Evolutionary conservation across 129 eudicot species (phyloP), one percentile per base, ranked within the genome.

Genomic region (Apium graveolens): DNA sequence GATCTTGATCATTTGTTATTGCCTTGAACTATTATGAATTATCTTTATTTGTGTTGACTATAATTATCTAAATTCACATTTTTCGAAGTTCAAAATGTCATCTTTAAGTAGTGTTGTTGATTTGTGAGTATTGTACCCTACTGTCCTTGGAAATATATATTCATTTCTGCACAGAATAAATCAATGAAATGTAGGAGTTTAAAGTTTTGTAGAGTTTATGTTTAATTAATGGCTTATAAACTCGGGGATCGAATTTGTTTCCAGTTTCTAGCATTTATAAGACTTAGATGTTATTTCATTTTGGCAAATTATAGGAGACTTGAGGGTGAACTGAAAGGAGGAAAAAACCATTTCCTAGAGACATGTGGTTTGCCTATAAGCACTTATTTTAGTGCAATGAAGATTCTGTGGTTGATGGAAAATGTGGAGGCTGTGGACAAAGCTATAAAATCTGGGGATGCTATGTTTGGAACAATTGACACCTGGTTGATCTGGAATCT

Each of bases 401-500:
- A 96, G 91, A 83, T 96, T 42, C 63, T 96, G 60, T 92, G 99
- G 99, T 70, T 90, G 43, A 29, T 96, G 45, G 97, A 92, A 60
- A 96, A 96, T 72, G 99, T 96, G 44, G 91, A 89, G 42, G 86
- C 79, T 21, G 97, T 96, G 2, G 85, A 85, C 81, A 81, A 86
- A 69, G 93, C 99, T 68, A 86, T 96, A 7, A 70, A 90, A 38
- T 79, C 80, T 76, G 97, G 94, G 37, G 99, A 96, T 87, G 96
- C 95, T 38, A 80, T 96, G 39, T 96, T 96, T 60, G 99, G 99
- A 77, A 96, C 99, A 37, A 91, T 96, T 14, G 99, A 96, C 57
- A 82, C 97, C 1, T 96, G 97, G 99, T 81, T 96, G 75, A 90
- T 96, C 20, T 92, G 99, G 97, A 96, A 96, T 79, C 27, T 96